Base-by-base conservation (phyloP, 208 protist species). In the Trichomonas tenax region DNA sequence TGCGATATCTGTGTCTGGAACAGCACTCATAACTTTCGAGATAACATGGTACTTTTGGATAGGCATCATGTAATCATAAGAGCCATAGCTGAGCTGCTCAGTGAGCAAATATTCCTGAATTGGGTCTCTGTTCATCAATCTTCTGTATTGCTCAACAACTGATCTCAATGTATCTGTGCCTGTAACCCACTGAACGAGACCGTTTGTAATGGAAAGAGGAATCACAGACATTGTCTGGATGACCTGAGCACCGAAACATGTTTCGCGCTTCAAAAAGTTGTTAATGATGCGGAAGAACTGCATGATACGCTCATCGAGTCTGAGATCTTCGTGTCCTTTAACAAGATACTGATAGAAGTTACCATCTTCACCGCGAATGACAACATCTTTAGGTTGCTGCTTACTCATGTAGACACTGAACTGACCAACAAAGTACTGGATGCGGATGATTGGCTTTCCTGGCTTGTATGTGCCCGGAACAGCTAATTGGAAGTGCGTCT, bases 301-400 rank as follows among this genome's bases (percentile, higher is more conserved):
- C 93, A 96, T 96, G 36, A 96, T 81, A 21, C 93, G 14, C 26
- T 96, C 93, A 82, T 96, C 93, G 1, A 96, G 31, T 41, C 51
- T 31, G 0, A 96, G 15, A 46, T 96, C 93, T 81, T 96, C 93
- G 26, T 81, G 93, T 1, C 49, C 46, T 96, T 96, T 96, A 9
- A 96, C 17, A n/a, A 96, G 34, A 45, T 96, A 96, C 34, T 96
- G 93, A 82, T 82, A 96, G 14, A 51, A 81, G 6, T 96, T 96
- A 15, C 93, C 93, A 96, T 96, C 51, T 45, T 34, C 15, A 15
- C 93, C 93, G 31, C 41, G 31, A 40, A 96, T 34, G 6, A 81
- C 41, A 9, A 96, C 51, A 48, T 96, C 51, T 82, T 96, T 96
- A 0, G 93, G 93, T 14, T 46, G 49, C 26, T 63, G 46, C 26